These are phyloP conservation scores for Linum trigynum DNA, from an alignment of 345 rosid genomes.

Conservation along the genomic window DNA sequence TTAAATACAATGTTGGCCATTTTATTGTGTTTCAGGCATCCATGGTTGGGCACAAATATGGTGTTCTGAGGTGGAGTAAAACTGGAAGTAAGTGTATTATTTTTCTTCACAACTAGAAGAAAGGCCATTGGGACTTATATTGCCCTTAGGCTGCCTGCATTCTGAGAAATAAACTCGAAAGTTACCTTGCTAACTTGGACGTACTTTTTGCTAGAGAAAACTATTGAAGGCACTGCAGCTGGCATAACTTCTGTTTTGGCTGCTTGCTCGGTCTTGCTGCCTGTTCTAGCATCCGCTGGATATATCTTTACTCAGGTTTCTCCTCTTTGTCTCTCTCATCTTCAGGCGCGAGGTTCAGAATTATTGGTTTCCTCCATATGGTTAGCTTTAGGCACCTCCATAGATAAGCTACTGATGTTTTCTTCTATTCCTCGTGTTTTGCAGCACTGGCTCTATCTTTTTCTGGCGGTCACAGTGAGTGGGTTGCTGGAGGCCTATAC, in stretches of 20 bases:
- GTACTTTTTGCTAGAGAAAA: slow-evolving; percentile 54
- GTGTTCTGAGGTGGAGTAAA: slow-evolving; percentile 92
- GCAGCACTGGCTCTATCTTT: slow-evolving; percentile 86
- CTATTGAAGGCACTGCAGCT: slow-evolving; percentile 95
- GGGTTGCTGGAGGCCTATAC: slow-evolving; percentile 96
- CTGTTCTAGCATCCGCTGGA: slow-evolving; percentile 76
- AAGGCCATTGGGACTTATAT: not conserved
- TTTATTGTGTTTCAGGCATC: slow-evolving; percentile 56
- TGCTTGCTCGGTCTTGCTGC: slow-evolving; percentile 70
- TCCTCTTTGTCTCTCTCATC: slow-evolving; percentile 12
- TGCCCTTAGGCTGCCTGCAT: not conserved
- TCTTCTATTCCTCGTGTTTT: slow-evolving; percentile 3
- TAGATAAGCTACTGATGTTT: not conserved
- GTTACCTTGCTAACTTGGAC: slow-evolving; percentile 12
- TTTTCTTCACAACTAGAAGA: not conserved
- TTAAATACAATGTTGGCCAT: not conserved
- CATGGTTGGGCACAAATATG: slow-evolving; percentile 91
- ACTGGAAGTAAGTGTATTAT: slow-evolving; percentile 51
- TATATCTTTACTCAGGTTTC: slow-evolving; percentile 58
- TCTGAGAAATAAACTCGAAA: no score
- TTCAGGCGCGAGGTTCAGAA: no score
- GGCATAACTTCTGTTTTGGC: slow-evolving; percentile 80
- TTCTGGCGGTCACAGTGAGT: slow-evolving; percentile 63
- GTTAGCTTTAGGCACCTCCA: no score
- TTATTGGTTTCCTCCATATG: no score